Evolutionary conservation across 139 green algal genomes (phyloP).

Genomic region (Picocystis salinarum): DNA sequence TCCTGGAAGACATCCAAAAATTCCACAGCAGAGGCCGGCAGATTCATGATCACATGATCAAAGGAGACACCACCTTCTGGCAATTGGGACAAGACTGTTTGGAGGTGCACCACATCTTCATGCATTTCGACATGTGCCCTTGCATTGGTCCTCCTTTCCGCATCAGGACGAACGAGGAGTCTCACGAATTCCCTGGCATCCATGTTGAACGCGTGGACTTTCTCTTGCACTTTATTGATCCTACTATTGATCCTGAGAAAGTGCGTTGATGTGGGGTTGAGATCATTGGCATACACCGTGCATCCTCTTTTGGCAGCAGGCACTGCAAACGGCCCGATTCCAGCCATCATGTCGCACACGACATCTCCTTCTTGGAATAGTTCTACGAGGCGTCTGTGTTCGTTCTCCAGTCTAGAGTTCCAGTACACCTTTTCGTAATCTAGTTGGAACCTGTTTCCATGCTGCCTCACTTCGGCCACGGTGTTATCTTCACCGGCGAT

Average conservation of each 20-base stretch:
- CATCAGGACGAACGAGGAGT: slow-evolving; percentile 18
- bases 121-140: too few relatives aligned
- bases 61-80: slow-evolving; percentile 13
- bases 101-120: too few relatives aligned
- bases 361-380: slow-evolving; percentile 18
- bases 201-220: slow-evolving; percentile 41
- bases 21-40: slow-evolving; percentile 65
- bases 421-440: slow-evolving; percentile 92
- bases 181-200: slow-evolving; percentile 54
- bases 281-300: slow-evolving; percentile 85
- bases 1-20: slow-evolving; percentile 68
- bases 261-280: slow-evolving; percentile 66
- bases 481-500: slow-evolving; percentile 45
- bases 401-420: slow-evolving; percentile 87
- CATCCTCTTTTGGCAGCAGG: slow-evolving; percentile 62
- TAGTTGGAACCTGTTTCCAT: slow-evolving; percentile 60
- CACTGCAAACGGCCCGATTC: slow-evolving; percentile 90
- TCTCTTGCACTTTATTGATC: slow-evolving; percentile 25
- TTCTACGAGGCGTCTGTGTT: slow-evolving; percentile 65
- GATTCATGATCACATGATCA: slow-evolving; percentile 78
- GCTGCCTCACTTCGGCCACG: slow-evolving; percentile 57
- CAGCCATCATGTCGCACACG: slow-evolving; percentile 69
- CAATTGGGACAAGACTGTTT: too few relatives aligned
- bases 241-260: slow-evolving; percentile 59
- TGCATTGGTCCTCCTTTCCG: too few relatives aligned